Conservation (phyloP, 208 protist genomes). For the Trypanosoma vivax region DNA sequence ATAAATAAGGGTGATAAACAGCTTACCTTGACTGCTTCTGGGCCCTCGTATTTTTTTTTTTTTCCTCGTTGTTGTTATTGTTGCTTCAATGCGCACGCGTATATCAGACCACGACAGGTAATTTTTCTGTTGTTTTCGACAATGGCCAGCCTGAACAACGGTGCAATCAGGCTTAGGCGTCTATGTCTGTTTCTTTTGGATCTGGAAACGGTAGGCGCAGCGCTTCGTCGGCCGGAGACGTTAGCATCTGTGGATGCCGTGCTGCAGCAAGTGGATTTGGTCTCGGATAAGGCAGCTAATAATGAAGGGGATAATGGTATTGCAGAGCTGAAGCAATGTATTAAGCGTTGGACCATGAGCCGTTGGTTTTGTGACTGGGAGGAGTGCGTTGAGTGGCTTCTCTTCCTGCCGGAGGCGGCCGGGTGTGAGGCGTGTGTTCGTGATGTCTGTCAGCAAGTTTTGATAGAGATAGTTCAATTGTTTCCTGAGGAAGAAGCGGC, state of each 20-base stretch:
- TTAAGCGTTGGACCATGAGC: not conserved
- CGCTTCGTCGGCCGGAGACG: conserved; percentile 1
- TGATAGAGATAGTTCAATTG: conserved; percentile 4
- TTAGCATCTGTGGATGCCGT: not conserved
- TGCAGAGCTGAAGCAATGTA: not conserved
- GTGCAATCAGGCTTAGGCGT: conserved; percentile 13
- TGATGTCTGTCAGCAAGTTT: not conserved
- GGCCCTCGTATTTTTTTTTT: too few relatives aligned
- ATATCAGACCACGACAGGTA: too few relatives aligned
- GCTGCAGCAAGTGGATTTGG: not conserved
- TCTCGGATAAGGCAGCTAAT: not conserved
- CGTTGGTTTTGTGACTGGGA: conserved; percentile 27
- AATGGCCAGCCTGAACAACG: not conserved
- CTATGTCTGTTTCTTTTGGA: conserved; percentile 69
- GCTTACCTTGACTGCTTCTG: too few relatives aligned
- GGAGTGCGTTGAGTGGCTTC: conserved; percentile 42
- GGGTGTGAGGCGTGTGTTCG: not conserved
- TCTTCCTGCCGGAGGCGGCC: conserved; percentile 25
- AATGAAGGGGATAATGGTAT: not conserved
- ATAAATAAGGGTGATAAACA: too few relatives aligned
- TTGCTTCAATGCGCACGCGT: too few relatives aligned
- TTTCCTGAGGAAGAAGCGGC: conserved; percentile 8
- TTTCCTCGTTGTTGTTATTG: too few relatives aligned
- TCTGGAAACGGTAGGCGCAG: conserved; percentile 16
- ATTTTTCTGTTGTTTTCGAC: not conserved